Evolutionary conservation across 805 yeast species (phyloP).

Genomic region (Nakazawaea sp.): DNA sequence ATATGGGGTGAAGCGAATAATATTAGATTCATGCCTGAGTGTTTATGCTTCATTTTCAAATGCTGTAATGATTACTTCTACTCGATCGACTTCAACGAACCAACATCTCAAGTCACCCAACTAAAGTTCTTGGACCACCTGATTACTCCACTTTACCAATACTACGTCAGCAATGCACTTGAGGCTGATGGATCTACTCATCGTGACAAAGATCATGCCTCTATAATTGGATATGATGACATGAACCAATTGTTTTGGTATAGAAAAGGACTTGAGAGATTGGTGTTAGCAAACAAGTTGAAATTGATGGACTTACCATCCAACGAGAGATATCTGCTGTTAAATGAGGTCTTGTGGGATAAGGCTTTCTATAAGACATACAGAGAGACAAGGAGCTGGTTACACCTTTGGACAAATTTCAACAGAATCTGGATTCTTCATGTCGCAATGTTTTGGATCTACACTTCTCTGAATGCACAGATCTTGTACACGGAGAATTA

Average conservation of each 20-base stretch:
- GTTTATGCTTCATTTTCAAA: slow-evolving; percentile 77
- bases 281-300: slow-evolving; percentile 36
- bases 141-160: slow-evolving; percentile 69
- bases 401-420: slow-evolving; percentile 66
- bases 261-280: slow-evolving; percentile 55
- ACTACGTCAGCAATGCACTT: slow-evolving; percentile 48
- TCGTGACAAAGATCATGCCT: slow-evolving; percentile 56
- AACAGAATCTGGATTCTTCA: slow-evolving; percentile 79
- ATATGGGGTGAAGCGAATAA: slow-evolving; percentile 93
- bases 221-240: slow-evolving; percentile 82
- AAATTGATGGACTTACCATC: slow-evolving; percentile 48
- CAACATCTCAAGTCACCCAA: slow-evolving; percentile 20
- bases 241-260: slow-evolving; percentile 88
- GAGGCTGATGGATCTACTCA: slow-evolving; percentile 37
- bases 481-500: slow-evolving; percentile 59
- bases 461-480: slow-evolving; percentile 61
- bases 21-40: slow-evolving; percentile 82
- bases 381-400: slow-evolving; percentile 69
- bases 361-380: slow-evolving; percentile 70
- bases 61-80: slow-evolving; percentile 67
- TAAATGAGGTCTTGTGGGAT: slow-evolving; percentile 59
- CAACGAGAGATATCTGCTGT: slow-evolving; percentile 44
- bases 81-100: slow-evolving; percentile 33
- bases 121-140: slow-evolving; percentile 54
- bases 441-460: slow-evolving; percentile 69